Evolutionary conservation across 2,329 filamentous ascomycete genomes (phyloP).

Genomic region (Hirsutella minnesotensis): DNA sequence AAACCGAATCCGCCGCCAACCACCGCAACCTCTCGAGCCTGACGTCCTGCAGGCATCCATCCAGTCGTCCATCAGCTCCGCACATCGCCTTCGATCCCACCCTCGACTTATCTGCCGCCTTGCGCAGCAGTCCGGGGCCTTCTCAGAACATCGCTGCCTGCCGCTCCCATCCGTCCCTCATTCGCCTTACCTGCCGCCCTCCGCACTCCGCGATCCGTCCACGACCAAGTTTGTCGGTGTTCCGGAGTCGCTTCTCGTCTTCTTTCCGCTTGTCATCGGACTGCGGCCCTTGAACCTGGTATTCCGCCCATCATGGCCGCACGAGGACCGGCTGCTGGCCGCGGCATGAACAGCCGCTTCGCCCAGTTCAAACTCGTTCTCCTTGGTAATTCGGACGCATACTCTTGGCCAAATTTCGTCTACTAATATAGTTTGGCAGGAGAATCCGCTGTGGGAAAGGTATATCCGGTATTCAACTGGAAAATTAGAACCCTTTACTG

Average conservation of each 20-base stretch:
- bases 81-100: conserved; percentile 1
- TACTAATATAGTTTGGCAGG: conserved; percentile 40
- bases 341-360: conserved; percentile 69
- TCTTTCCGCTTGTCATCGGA: conserved; percentile 7
- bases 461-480: conserved; percentile 22
- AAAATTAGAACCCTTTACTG: background rate
- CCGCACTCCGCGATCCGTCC: background rate
- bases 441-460: conserved; percentile 98
- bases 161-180: background rate
- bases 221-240: background rate
- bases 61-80: background rate
- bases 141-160: background rate
- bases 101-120: conserved; percentile 6
- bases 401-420: background rate
- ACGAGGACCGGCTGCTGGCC: conserved; percentile 55
- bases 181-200: background rate
- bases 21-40: conserved; percentile 6
- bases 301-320: conserved; percentile 57
- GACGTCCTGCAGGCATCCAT: conserved; percentile 9
- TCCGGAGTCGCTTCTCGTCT: background rate
- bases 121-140: conserved; percentile 2
- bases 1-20: conserved; percentile 3
- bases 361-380: conserved; percentile 98
- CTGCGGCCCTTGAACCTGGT: background rate
- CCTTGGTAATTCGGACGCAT: conserved; percentile 53